Evolutionary conservation across 495 filamentous ascomycete genomes (phyloP), one percentile per base, ranked within the genome.

Genomic region (Alectoria sarmentosa): DNA sequence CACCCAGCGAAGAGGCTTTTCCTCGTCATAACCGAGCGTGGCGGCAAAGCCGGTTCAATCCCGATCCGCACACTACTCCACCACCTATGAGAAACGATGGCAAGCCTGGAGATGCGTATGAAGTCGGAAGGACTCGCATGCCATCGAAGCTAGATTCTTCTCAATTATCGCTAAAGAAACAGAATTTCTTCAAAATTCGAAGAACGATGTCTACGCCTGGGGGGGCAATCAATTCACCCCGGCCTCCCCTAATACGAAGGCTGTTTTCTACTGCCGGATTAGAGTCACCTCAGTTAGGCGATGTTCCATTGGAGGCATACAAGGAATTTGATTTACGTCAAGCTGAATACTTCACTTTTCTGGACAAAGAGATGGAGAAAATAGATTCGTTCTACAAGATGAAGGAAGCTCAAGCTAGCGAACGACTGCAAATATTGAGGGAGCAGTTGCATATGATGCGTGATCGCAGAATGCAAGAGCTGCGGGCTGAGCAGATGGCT

Each of bases 371-470:
- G 72, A 75, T 96, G n/a, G 75, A 83, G 44, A 96, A 96, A 74
- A 88, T 96, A 46, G 91, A 96, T 69, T 73, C 79, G 0, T 96
- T 96, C 72, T 96, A 96, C 77, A 84, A 82, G 67, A 75, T 78
- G 71, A 96, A 93, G 69, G 92, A 96, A 71, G 79, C 87, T 26
- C 89, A 95, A 70, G 89, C 91, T 5, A 83, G 83, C 4, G 76
- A 86, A 44, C 83, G 91, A 15, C 75, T 96, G n/a, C 72, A 76
- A 10, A 74, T 86, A 19, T 80, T 96, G 36, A 82, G 88, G 38
- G 85, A 89, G 34, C 92, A 96, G 72, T 77, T 96, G 49, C 91
- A 93, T 69, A 84, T 91, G 63, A 94, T 96, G 92, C 80, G 90
- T 30, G 89, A 91, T 72, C 82, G 87, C 14, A 83, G 92, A 30